Base-by-base conservation (phyloP, 208 protist genomes). In the Trypanosoma cruzi region DNA sequence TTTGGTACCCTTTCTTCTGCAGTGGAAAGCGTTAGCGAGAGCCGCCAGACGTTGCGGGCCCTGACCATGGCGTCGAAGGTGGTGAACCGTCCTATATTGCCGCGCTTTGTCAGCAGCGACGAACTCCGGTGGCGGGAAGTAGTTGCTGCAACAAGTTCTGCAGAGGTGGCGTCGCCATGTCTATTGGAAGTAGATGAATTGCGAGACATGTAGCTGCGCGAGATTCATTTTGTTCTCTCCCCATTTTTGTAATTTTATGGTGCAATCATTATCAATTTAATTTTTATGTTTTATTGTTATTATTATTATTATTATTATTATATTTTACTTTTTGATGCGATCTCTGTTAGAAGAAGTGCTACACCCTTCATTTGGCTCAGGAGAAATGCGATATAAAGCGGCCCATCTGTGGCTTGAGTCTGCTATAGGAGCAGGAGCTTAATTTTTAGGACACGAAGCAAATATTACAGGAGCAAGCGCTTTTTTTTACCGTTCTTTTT, bases 91-190 rank as follows among this genome's bases (percentile, higher is more conserved):
- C 79, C 83, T 26, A 62, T 81, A 28, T 20, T 81, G 16, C 77
- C 79, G 37, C 66, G 79, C 34, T 81, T 68, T 52, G 71, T 74
- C 40, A 80, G 71, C 36, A 57, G 52, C 22, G 83, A 88, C 53
- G 73, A 80, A 60, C 70, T 83, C 5, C 79, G 76, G 2, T 83
- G 69, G 75, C 57, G 63, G 10, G 71, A 84, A 24, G 36, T 83
- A 18, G 71, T 88, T 32, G 53, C 56, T 0, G 74, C 79, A 10
- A 48, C 82, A 16, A 69, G 63, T 57, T 85, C 79, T 3, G 79
- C 73, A 2, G 67, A 84, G 22, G 66, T 75, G 40, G 77, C 83
- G 0, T 56, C 65, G 26, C 71, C 68, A n/a, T 59, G 75, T 58
- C 26, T 75, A 28, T 46, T 48, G 5, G 36, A 40, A 1, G 69